These are phyloP conservation scores for Herpetomonas samuelpessoai DNA, from an alignment of 208 protist species.

Conservation along the genomic window DNA sequence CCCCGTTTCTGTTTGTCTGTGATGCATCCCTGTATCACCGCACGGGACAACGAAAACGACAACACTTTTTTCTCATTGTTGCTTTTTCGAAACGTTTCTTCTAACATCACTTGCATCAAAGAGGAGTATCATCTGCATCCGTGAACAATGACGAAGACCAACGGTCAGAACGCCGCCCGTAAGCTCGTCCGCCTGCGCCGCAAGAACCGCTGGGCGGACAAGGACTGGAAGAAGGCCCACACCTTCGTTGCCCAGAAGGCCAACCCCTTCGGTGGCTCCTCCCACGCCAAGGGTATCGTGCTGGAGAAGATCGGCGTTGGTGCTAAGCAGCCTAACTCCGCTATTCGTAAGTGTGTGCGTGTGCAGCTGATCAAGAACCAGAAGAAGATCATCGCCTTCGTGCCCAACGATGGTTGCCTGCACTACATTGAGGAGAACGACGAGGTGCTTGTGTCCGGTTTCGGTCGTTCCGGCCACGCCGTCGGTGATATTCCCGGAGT, in stretches of 20 bases:
- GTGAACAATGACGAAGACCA: constrained; percentile 95
- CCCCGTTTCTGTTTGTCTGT: no score
- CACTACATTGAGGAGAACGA: constrained; percentile 99
- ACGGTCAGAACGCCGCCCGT: constrained; percentile 97
- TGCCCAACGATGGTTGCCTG: constrained; percentile 99
- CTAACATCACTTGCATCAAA: no score
- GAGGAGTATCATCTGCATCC: no score
- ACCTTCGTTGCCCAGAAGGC: constrained; percentile 95
- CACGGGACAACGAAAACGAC: not conserved
- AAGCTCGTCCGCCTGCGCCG: constrained; percentile 95
- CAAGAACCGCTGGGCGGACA: constrained; percentile 97
- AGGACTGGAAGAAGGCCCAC: constrained; percentile 97
- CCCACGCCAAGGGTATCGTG: constrained; percentile 99
- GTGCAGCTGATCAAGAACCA: constrained; percentile 99
- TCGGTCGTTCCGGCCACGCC: constrained; percentile 98
- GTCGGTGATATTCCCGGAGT: constrained; percentile 99
- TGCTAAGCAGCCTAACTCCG: constrained; percentile 99
- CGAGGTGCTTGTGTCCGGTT: constrained; percentile 98
- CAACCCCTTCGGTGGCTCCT: constrained; percentile 98
- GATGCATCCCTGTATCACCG: no score
- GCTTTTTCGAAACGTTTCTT: no score
- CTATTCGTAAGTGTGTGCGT: constrained; percentile 99
- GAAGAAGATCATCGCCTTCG: constrained; percentile 99
- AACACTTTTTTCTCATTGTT: constrained; percentile 7
- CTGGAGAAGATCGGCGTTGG: constrained; percentile 99